Base-by-base conservation (phyloP, 2,329 filamentous ascomycete genomes). In the Paecilomyces dactylethromorphus region DNA sequence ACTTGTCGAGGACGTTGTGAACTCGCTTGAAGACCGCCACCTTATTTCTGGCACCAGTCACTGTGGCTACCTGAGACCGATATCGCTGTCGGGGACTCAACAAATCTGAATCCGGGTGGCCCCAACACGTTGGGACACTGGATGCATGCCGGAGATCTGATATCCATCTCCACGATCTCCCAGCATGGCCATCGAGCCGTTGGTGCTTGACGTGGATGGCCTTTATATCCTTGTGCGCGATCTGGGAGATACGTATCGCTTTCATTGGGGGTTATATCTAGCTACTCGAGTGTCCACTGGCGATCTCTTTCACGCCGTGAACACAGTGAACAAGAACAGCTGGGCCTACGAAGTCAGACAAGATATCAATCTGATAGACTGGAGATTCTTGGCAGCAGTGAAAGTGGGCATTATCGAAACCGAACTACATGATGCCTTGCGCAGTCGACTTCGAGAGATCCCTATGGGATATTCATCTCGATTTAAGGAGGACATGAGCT, bases 231-330 rank as follows among this genome's bases (percentile, higher is more conserved):
- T 66, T 22, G 56, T 68, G 24, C 63, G 62, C 12, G 65, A 65
- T 13, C 57, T 60, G 15, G 61, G 62, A 12, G 53, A 63, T 59
- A 62, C 32, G 39, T 45, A 45, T 45, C 51, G 24, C 6, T 68
- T 69, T 33, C 63, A 68, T 51, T 70, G 66, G 67, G 59, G 60
- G 18, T 45, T 70, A 3, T 69, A 66, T 45, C 63, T 69, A 13
- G 60, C 65, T 11, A 62, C 32, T 13, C 57, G 53, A 13, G 7
- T 50, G 3, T 54, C 22, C 5, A 53, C 50, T 8, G 68, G 65
- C 2, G 59, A 35, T 22, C 15, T 63, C 11, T 68, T 64, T 58
- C 63, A 68, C 39, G 55, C 67, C 21, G 63, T 62, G 26, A 62
- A 64, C 53, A 57, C 64, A 3, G 21, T 29, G 5, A 55, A 54